Percentiles rank a stretch among this genome's conserved stretches.
phyloP scores from a whole-genome alignment of 192 early-diverging fungal genomes.

The Coemansia sp. region DNA sequence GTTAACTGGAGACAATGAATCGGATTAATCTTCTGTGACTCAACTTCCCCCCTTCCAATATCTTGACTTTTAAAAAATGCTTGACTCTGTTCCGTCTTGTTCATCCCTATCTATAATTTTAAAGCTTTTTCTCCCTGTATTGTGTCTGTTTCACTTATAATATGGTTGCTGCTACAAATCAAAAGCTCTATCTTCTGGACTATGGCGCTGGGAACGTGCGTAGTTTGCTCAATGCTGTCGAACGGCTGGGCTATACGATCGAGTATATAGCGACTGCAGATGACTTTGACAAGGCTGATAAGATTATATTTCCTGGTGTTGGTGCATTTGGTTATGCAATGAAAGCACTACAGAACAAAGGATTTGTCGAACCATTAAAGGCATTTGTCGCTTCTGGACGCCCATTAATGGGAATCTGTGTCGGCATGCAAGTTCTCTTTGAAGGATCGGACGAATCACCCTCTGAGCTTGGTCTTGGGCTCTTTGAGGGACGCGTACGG shows the following conservation, averaged over 20 bases:
- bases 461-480: slow-evolving; percentile 72
- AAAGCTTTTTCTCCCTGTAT: background rate
- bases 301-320: slow-evolving; percentile 98
- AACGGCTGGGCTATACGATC: slow-evolving; percentile 84
- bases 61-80: background rate
- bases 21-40: background rate
- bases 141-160: background rate
- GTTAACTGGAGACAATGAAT: background rate
- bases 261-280: slow-evolving; percentile 66
- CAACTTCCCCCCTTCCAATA: background rate
- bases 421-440: slow-evolving; percentile 95
- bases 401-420: slow-evolving; percentile 98
- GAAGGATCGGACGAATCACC: slow-evolving; percentile 88
- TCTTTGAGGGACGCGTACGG: slow-evolving; percentile 71
- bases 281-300: slow-evolving; percentile 91
- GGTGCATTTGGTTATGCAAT: slow-evolving; percentile 95
- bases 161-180: slow-evolving; percentile 12
- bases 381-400: slow-evolving; percentile 79
- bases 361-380: slow-evolving; percentile 78
- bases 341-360: slow-evolving; percentile 67
- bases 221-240: slow-evolving; percentile 91
- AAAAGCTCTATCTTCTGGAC: slow-evolving; percentile 79
- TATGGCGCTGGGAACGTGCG: slow-evolving; percentile 99
- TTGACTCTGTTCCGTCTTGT: background rate
- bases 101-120: background rate